phyloP scores from a whole-genome alignment of 1,284 basidiomycete genomes.

The Exsudoporus floridanus region DNA sequence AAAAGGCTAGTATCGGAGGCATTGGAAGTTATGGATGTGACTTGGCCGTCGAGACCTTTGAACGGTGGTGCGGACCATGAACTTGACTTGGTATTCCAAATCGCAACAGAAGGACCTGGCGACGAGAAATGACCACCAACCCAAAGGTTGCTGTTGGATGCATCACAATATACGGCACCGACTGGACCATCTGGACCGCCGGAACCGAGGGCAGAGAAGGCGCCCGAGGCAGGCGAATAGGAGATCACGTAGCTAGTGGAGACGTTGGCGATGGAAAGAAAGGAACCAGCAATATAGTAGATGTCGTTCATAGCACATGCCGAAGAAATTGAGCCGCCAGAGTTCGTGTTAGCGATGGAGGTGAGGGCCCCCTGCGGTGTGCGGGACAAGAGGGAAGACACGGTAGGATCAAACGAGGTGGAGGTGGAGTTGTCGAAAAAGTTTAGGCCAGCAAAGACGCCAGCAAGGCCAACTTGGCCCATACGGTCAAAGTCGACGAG shows the following conservation, averaged over 20 bases:
- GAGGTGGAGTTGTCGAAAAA: conserved; percentile 61
- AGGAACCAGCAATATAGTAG: conserved; percentile 77
- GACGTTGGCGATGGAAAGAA: conserved; percentile 62
- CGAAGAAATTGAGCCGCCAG: conserved; percentile 64
- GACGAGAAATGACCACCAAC: conserved; percentile 81
- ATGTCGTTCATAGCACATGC: conserved; percentile 62
- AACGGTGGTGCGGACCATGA: conserved; percentile 82
- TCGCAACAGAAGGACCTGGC: conserved; percentile 71
- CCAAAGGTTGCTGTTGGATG: conserved; percentile 72
- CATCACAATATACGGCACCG: conserved; percentile 81
- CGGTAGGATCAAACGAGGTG: conserved; percentile 62
- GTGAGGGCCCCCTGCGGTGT: conserved; percentile 60
- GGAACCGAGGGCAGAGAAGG: conserved; percentile 61
- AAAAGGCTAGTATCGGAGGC: conserved; percentile 73
- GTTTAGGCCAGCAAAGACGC: conserved; percentile 83
- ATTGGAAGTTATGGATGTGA: conserved; percentile 77
- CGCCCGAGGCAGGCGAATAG: conserved; percentile 59
- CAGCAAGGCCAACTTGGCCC: conserved; percentile 85
- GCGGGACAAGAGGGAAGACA: conserved; percentile 70
- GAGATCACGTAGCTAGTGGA: conserved; percentile 69
- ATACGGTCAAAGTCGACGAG: conserved; percentile 88
- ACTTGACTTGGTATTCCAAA: conserved; percentile 67
- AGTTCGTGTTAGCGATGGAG: conserved; percentile 65
- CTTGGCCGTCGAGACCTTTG: conserved; percentile 70
- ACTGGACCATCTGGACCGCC: conserved; percentile 72